Evolutionary conservation across 2,329 filamentous ascomycete genomes (phyloP).

Genomic region (Amauroascus verrucosus): DNA sequence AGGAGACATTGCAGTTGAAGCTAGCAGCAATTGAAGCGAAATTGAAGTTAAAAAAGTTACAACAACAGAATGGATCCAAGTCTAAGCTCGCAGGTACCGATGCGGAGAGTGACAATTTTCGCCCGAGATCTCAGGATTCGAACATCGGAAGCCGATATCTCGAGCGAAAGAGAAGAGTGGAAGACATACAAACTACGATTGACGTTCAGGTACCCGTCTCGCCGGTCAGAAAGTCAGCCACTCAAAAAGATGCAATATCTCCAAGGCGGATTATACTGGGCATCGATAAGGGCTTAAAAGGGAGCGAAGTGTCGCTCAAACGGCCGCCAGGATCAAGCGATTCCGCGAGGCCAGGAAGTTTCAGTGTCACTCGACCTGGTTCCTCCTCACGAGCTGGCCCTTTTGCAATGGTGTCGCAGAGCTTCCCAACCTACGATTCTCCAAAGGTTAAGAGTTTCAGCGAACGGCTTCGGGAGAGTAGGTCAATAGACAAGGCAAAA

Average conservation of each 20-base stretch:
- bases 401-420: conserved; percentile 15
- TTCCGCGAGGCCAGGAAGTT: conserved; percentile 25
- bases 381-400: conserved; percentile 17
- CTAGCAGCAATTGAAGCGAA: conserved; percentile 81
- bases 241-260: conserved; percentile 51
- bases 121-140: background rate
- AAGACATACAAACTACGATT: conserved; percentile 18
- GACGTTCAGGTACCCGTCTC: conserved; percentile 68
- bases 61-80: conserved; percentile 52
- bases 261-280: conserved; percentile 72
- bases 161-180: conserved; percentile 17
- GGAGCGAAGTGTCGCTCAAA: conserved; percentile 73
- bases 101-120: conserved; percentile 19
- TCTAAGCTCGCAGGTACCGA: conserved; percentile 25
- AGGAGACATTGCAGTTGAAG: conserved; percentile 79
- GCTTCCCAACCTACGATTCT: conserved; percentile 4
- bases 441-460: conserved; percentile 57
- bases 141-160: conserved; percentile 12
- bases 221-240: conserved; percentile 44
- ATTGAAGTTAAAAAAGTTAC: conserved; percentile 75
- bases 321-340: conserved; percentile 42
- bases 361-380: conserved; percentile 22
- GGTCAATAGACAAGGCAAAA: conserved; percentile 31
- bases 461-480: conserved; percentile 68
- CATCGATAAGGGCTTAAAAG: conserved; percentile 78